Base-by-base conservation (phyloP, 805 yeast genomes). In the Lachancea cidri region DNA sequence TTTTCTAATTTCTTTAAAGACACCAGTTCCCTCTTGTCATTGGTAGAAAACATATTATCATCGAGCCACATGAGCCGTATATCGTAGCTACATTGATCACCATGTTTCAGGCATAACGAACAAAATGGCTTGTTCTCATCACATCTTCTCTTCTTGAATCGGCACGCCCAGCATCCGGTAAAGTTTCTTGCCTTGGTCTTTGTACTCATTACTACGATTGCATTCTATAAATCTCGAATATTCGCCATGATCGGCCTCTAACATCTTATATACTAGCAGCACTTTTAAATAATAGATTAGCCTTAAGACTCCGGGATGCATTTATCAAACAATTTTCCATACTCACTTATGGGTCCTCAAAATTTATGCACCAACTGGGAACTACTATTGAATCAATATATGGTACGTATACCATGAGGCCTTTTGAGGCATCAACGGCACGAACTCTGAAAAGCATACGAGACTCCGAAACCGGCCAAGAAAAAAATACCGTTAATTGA, bases 161-260 rank as follows among this genome's bases (percentile, higher is more conserved):
- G 43, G 33, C 66, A 61, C 4, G 62, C 58, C 66, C 66, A 61
- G 41, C 66, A 61, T 4, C 64, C 64, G 5, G 60, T 59, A 18
- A 61, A 61, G 1, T 58, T 56, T 43, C 66, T 54, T 8, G 53
- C 55, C 34, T 46, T 48, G 31, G 45, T 36, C 39, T 27, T 37
- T 25, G 17, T 39, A 15, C 14, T 7, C 27, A 22, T 22, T 22
- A 11, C 11, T 22, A 22, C 27, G 27, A 7, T 22, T 22, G 7
- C n/a, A n/a, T 7, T 22, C 27, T 22, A 22, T 22, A 22, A 22
- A 22, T 22, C 11, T 22, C 9, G 11, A 22, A 22, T 22, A 22
- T 22, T 22, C 11, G 9, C 11, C 11, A 11, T 11, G 7, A 22
- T 22, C 27, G 27, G 27, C 27, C 27, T 7, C 27, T 22, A 22